phyloP scores from a whole-genome alignment of 768 basidiomycete species.

The Hericium erinaceus region DNA sequence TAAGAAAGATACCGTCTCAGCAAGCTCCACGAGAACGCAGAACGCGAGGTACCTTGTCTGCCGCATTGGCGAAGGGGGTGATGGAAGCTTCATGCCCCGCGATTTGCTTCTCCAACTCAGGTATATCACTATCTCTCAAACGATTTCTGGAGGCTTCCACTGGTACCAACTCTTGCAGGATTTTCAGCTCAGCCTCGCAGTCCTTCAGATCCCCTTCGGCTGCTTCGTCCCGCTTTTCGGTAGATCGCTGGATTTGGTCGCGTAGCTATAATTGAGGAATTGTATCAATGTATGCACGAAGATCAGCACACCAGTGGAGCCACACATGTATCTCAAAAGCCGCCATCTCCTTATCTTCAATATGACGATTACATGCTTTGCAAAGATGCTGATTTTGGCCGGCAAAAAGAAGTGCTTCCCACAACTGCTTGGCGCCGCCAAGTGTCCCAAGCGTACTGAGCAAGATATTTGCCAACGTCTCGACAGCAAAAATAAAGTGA shows the following conservation, averaged over 20 bases:
- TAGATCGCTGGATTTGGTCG: slow-evolving; percentile 48
- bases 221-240: slow-evolving; percentile 36
- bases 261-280: slow-evolving; percentile 38
- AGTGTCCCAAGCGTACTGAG: slow-evolving; percentile 18
- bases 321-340: slow-evolving; percentile 54
- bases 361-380: slow-evolving; percentile 61
- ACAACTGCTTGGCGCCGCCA: slow-evolving; percentile 37
- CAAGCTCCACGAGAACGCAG: background rate
- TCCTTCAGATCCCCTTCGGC: slow-evolving; percentile 37
- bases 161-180: slow-evolving; percentile 52
- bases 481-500: too few species aligned
- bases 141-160: slow-evolving; percentile 43
- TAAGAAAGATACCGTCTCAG: slow-evolving; percentile 18
- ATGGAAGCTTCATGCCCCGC: slow-evolving; percentile 45
- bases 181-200: slow-evolving; percentile 53
- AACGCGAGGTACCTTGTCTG: slow-evolving; percentile 47
- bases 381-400: slow-evolving; percentile 65
- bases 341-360: slow-evolving; percentile 44
- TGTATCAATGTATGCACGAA: background rate
- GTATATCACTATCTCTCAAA: slow-evolving; percentile 54
- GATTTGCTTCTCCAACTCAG: slow-evolving; percentile 53
- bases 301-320: background rate
- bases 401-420: slow-evolving; percentile 40
- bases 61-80: slow-evolving; percentile 38
- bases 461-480: background rate